A percentile compares a stretch with the other conserved stretches of the same genome.
These are phyloP conservation scores for Medicago arabica DNA, from an alignment of 306 rosid species.

Conservation along the genomic window DNA sequence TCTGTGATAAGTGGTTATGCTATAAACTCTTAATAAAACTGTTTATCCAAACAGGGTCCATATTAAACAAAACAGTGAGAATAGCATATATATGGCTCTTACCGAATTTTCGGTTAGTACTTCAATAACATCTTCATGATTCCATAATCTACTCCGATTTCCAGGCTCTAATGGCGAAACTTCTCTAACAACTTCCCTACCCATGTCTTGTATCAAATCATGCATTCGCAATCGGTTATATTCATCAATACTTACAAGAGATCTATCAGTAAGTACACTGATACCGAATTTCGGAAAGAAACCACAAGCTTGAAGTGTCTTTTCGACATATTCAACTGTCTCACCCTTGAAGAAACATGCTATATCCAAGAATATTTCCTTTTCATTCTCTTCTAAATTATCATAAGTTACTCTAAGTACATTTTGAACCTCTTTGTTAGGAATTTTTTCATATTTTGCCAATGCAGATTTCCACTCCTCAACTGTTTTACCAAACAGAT, in stretches of 20 bases:
- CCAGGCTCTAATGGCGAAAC: conserved; percentile 51
- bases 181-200: conserved; percentile 49
- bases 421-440: conserved; percentile 43
- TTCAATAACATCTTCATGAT: conserved; percentile 46
- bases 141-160: conserved; percentile 48
- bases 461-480: conserved; percentile 47
- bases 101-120: conserved; percentile 45
- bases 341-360: conserved; percentile 31
- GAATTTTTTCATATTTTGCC: conserved; percentile 34
- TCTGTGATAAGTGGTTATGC: not conserved
- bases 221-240: conserved; percentile 50
- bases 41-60: not conserved
- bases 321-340: conserved; percentile 32
- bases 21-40: not conserved
- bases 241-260: conserved; percentile 42
- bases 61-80: not conserved
- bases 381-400: conserved; percentile 30
- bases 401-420: conserved; percentile 39
- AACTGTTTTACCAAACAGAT: conserved; percentile 37
- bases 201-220: conserved; percentile 59
- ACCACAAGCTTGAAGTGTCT: conserved; percentile 43
- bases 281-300: conserved; percentile 42
- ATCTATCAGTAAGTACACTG: conserved; percentile 46
- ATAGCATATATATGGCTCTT: conserved; percentile 16
- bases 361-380: conserved; percentile 31